Evolutionary conservation across 2,329 filamentous ascomycete species (phyloP).

Genomic region (Coniochaeta pulveracea): DNA sequence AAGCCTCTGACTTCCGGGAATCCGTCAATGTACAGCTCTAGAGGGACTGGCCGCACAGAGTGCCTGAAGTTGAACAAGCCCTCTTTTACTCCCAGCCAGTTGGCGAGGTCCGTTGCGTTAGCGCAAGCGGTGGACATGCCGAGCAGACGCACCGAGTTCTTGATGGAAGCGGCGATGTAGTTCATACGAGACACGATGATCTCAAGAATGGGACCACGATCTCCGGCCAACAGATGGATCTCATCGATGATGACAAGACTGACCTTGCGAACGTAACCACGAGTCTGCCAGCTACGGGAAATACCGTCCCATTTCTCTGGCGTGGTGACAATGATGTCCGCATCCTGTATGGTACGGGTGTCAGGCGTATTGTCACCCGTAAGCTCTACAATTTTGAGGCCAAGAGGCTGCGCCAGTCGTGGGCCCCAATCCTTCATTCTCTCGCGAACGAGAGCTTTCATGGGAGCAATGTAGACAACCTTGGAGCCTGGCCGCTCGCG

Average conservation of each 20-base stretch:
- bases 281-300: constrained; percentile 94
- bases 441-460: constrained; percentile 97
- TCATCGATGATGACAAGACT: constrained; percentile 97
- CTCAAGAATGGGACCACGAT: constrained; percentile 93
- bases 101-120: constrained; percentile 85
- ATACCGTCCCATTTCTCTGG: constrained; percentile 99
- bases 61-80: constrained; percentile 95
- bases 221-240: constrained; percentile 92
- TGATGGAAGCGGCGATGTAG: constrained; percentile 91
- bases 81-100: constrained; percentile 95
- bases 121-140: constrained; percentile 99
- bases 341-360: constrained; percentile 86
- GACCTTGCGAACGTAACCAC: constrained; percentile 90
- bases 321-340: constrained; percentile 95
- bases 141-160: constrained; percentile 76
- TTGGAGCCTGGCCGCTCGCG: constrained; percentile 89
- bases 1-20: constrained; percentile 94
- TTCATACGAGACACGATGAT: constrained; percentile 96
- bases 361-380: constrained; percentile 95
- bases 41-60: constrained; percentile 87
- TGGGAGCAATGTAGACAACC: constrained; percentile 96
- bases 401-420: constrained; percentile 71
- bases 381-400: constrained; percentile 84
- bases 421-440: constrained; percentile 90
- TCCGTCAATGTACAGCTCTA: constrained; percentile 95